Conservation (phyloP, 1,284 basidiomycete species). For the Moniliophthora roreri region DNA sequence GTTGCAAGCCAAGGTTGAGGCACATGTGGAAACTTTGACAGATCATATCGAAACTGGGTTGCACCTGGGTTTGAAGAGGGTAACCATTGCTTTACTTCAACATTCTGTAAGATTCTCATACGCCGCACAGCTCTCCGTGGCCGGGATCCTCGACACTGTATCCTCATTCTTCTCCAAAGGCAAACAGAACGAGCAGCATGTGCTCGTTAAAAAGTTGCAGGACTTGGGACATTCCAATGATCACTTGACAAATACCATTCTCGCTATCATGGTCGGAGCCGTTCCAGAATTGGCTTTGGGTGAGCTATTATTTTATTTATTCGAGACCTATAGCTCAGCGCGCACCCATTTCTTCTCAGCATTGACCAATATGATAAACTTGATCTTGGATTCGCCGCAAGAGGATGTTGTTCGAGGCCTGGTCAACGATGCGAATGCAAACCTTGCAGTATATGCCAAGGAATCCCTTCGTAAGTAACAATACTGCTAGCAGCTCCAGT, state of each 20-base stretch:
- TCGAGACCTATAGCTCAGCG: background rate
- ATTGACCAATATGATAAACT: conserved; percentile 49
- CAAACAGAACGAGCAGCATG: conserved; percentile 46
- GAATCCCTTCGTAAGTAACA: conserved; percentile 64
- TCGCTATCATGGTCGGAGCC: conserved; percentile 71
- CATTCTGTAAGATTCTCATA: background rate
- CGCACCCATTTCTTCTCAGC: conserved; percentile 23
- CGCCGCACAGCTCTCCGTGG: conserved; percentile 9
- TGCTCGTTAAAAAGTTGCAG: conserved; percentile 56
- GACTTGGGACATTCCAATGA: conserved; percentile 55
- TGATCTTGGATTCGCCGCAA: conserved; percentile 52
- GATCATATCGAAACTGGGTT: conserved; percentile 53
- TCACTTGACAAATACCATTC: conserved; percentile 62
- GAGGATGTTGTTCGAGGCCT: conserved; percentile 39
- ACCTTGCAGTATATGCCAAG: conserved; percentile 52
- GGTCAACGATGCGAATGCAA: conserved; percentile 33
- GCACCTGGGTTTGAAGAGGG: conserved; percentile 23
- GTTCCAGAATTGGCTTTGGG: conserved; percentile 66
- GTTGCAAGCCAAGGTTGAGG: conserved; percentile 48
- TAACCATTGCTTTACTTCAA: conserved; percentile 5
- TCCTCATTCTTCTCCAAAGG: conserved; percentile 43
- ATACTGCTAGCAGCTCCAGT: background rate
- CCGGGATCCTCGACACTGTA: conserved; percentile 36
- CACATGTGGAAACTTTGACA: conserved; percentile 52
- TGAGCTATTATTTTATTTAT: conserved; percentile 26